A percentile compares a stretch with the other conserved stretches of the same genome.
phyloP scores from a whole-genome alignment of 352 stramenopile genomes.

The Elongisporangium undulatum region DNA sequence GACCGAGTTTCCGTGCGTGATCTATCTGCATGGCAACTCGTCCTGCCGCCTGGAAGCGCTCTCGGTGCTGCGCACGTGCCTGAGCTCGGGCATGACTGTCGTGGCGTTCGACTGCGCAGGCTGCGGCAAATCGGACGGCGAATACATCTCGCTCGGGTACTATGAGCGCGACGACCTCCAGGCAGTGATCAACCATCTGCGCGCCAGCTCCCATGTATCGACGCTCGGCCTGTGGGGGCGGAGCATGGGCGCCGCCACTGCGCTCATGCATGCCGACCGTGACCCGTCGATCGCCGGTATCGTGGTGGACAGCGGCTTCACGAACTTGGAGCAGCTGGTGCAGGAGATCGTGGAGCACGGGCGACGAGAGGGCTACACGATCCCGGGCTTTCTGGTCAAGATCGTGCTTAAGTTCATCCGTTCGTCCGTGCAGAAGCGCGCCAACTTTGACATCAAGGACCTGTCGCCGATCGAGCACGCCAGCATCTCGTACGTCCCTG shows the following conservation, averaged over 20 bases:
- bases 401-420: constrained; percentile 91
- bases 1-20: constrained; percentile 85
- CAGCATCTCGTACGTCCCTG: constrained; percentile 94
- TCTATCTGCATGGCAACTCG: constrained; percentile 98
- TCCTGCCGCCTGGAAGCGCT: constrained; percentile 94
- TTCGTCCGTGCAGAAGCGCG: constrained; percentile 89
- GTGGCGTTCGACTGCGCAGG: constrained; percentile 97
- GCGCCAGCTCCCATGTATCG: constrained; percentile 86
- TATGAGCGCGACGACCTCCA: constrained; percentile 91
- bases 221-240: constrained; percentile 96
- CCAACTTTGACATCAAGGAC: constrained; percentile 79
- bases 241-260: constrained; percentile 97
- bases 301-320: constrained; percentile 97
- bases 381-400: constrained; percentile 89
- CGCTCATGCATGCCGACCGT: constrained; percentile 95
- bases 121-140: constrained; percentile 94
- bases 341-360: constrained; percentile 97
- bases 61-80: constrained; percentile 81
- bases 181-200: constrained; percentile 93
- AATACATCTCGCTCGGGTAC: constrained; percentile 97
- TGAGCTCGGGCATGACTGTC: constrained; percentile 92
- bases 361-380: constrained; percentile 89
- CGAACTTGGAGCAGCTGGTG: constrained; percentile 92
- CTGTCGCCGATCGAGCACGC: constrained; percentile 86
- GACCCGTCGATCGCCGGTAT: constrained; percentile 97